Percentiles rank a stretch among this genome's conserved stretches.
Conservation (phyloP, 139 green algal genomes). For the Chlamydomonas incerta region DNA sequence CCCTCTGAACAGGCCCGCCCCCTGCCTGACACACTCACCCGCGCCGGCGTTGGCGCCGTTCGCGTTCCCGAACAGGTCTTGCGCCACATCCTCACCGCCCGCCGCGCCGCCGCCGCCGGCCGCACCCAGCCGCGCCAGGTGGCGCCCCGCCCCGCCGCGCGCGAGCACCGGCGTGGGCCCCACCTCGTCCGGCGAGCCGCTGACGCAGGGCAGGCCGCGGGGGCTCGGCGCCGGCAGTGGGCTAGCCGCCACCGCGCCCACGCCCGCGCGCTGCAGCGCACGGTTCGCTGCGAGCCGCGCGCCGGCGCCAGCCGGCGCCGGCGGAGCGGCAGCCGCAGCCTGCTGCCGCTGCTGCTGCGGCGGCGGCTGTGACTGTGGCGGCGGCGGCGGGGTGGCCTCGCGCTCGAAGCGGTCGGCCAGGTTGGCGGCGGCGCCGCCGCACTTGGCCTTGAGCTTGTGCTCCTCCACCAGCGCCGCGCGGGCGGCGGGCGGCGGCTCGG, state of each 20-base stretch:
- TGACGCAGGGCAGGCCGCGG: not conserved
- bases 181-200: constrained; percentile 4
- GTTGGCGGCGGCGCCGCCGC: constrained; percentile 12
- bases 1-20: not conserved
- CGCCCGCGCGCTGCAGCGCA: not conserved
- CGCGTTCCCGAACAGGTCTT: not conserved
- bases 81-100: not conserved
- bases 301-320: not conserved
- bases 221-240: not conserved
- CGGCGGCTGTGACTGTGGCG: not conserved
- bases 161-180: constrained; percentile 29
- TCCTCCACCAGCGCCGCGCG: not conserved
- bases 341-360: not conserved
- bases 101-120: not conserved
- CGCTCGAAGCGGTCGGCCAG: constrained; percentile 1
- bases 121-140: not conserved
- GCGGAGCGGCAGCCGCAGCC: not conserved
- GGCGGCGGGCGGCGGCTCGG: not conserved
- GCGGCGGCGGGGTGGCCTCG: not conserved
- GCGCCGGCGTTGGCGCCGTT: not conserved
- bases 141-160: not conserved
- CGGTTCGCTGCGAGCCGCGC: not conserved
- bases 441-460: constrained; percentile 11
- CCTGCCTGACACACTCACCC: not conserved
- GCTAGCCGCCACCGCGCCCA: not conserved